phyloP scores from a whole-genome alignment of 2,329 filamentous ascomycete genomes.

The Aspergillus ruber region DNA sequence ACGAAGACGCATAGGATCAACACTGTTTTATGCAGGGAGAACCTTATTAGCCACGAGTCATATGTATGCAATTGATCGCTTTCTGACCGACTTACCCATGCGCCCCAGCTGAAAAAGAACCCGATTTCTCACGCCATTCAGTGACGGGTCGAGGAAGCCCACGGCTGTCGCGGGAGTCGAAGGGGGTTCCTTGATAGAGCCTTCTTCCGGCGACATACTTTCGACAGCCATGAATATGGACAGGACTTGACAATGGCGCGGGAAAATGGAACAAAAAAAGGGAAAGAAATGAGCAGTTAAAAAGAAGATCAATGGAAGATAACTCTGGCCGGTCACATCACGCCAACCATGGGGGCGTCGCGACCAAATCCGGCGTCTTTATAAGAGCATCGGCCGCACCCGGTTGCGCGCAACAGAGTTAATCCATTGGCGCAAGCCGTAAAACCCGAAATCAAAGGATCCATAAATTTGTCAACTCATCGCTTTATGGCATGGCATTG shows the following conservation, averaged over 20 bases:
- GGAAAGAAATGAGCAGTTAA: not conserved
- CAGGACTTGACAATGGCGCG: not conserved
- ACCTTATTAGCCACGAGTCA: not conserved
- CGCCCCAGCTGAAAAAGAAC: slow-evolving; percentile 19
- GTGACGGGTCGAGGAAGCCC: slow-evolving; percentile 21
- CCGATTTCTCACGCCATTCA: slow-evolving; percentile 14
- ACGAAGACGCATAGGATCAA: slow-evolving; percentile 50
- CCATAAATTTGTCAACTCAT: too few relatives aligned
- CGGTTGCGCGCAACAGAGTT: too few relatives aligned
- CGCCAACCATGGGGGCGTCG: too few relatives aligned
- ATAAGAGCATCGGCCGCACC: too few relatives aligned
- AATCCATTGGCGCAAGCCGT: too few relatives aligned
- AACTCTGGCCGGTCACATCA: too few relatives aligned
- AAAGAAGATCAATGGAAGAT: not conserved
- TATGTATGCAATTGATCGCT: not conserved
- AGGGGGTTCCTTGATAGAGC: slow-evolving; percentile 1
- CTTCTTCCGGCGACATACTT: not conserved
- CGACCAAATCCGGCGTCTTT: too few relatives aligned
- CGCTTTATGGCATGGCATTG: too few relatives aligned
- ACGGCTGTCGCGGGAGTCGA: slow-evolving; percentile 17
- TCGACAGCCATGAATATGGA: not conserved
- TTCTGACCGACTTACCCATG: slow-evolving; percentile 12
- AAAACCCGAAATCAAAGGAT: too few relatives aligned
- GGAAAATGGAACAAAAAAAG: not conserved
- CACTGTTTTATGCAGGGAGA: slow-evolving; percentile 9